Evolutionary conservation across 805 yeast species (phyloP), one percentile per base, ranked within the genome.

Genomic region (Cephaloascus fragrans): DNA sequence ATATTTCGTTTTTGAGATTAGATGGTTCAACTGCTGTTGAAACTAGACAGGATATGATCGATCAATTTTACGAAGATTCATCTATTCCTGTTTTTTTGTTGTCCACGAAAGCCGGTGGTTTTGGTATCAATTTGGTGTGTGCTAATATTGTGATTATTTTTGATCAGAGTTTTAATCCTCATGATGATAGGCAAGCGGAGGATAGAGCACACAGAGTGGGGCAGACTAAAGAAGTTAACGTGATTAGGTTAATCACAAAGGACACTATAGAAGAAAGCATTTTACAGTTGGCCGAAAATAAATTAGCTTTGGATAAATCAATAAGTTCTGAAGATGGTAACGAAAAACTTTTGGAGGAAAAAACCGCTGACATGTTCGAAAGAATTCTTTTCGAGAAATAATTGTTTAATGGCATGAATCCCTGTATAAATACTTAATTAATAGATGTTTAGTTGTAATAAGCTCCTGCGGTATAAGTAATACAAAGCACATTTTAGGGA

Each of bases 191-290:
- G 54, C 99, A 93, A 63, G 99, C 99, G 2, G 97, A 94, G 56
- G 99, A 93, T 59, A 76, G 99, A 55, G 96, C 97, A 0, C 99
- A 93, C 58, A 75, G 99, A 59, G 96, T 93, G 19, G 98, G 98
- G 1, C 97, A 90, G 62, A 77, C 80, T 4, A 76, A 81, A 39
- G 86, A 83, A 37, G 99, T 93, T 17, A 64, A 68, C 39, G 96
- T 94, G 15, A 71, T 75, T 32, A 76, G 94, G 41, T 61, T 93
- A 44, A 78, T 93, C 38, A 73, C 83, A 8, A 72, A 70, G 45
- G 70, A 77, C 41, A 78, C 96, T 1, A 83, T 93, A 32, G 99
- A 93, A 50, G 97, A 90, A 58, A 87, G 83, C 48, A 89, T 93
- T 49, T 69, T 81, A 43, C 79, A 77, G 49, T 62, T 93, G 52